These are phyloP conservation scores for Cubamyces sp. DNA, from an alignment of 768 basidiomycete species.

Conservation along the genomic window DNA sequence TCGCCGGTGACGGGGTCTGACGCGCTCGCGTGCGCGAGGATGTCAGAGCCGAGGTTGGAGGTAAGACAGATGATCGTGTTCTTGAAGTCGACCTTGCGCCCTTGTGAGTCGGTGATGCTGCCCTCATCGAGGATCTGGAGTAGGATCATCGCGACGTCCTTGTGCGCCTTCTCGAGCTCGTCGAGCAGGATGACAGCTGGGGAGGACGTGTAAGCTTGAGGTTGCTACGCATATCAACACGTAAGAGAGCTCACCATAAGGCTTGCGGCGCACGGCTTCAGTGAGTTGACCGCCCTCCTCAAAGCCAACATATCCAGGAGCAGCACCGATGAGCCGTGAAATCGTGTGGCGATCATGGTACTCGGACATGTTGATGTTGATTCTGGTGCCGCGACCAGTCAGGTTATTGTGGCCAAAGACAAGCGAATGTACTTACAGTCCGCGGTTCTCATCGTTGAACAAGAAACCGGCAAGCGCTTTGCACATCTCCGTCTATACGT, in stretches of 20 bases:
- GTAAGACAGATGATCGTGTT: conserved; percentile 94
- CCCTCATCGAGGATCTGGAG: conserved; percentile 93
- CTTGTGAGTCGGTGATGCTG: conserved; percentile 83
- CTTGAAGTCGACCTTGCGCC: conserved; percentile 92
- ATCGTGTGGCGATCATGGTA: conserved; percentile 93
- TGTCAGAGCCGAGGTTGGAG: conserved; percentile 79
- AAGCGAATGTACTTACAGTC: conserved; percentile 58
- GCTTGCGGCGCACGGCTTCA: conserved; percentile 64
- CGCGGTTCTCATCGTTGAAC: conserved; percentile 87
- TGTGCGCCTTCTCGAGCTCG: conserved; percentile 82
- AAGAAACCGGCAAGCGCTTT: conserved; percentile 89
- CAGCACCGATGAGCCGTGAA: conserved; percentile 87
- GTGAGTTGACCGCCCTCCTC: conserved; percentile 75
- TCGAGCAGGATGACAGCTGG: conserved; percentile 67
- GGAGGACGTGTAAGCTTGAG: not conserved
- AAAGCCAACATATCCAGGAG: conserved; percentile 87
- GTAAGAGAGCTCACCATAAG: conserved; percentile 47
- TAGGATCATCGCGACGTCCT: conserved; percentile 90
- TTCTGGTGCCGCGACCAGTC: conserved; percentile 44
- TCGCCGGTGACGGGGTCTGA: conserved; percentile 59
- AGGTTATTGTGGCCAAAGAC: not conserved
- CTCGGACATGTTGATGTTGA: conserved; percentile 97
- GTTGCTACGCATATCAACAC: too few species aligned
- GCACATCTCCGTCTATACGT: conserved; percentile 78
- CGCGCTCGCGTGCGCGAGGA: conserved; percentile 70